Conservation (phyloP, 2,329 filamentous ascomycete genomes). For the Trematosphaeria pertusa region DNA sequence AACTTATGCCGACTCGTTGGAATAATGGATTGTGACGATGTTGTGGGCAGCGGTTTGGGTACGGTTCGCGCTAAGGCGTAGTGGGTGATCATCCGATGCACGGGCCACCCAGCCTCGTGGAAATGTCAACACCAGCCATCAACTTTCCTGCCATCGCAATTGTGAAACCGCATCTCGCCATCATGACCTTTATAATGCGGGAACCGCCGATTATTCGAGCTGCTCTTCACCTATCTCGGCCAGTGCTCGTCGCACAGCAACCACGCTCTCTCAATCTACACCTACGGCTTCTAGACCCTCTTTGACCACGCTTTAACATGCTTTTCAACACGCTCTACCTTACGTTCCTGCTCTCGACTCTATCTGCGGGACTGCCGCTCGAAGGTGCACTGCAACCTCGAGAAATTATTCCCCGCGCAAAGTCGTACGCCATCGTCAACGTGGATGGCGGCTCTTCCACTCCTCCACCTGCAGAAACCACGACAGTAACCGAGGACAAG, state of each 20-base stretch:
- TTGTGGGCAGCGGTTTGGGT: too few relatives aligned
- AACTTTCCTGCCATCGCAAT: constrained; percentile 36
- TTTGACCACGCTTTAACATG: constrained; percentile 31
- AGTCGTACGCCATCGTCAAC: constrained; percentile 49
- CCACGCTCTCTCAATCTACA: constrained; percentile 13
- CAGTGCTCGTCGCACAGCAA: constrained; percentile 16
- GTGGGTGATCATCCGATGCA: too few relatives aligned
- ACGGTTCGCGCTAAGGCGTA: too few relatives aligned
- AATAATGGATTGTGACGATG: too few relatives aligned
- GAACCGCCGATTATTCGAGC: constrained; percentile 17
- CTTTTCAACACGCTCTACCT: constrained; percentile 30
- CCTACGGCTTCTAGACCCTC: constrained; percentile 11
- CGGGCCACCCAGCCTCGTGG: constrained; percentile 27
- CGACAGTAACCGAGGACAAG: constrained; percentile 27
- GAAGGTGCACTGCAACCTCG: constrained; percentile 22
- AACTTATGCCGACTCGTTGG: too few relatives aligned
- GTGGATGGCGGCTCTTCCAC: constrained; percentile 46
- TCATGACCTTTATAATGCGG: constrained; percentile 27
- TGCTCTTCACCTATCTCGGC: constrained; percentile 13
- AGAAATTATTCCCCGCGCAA: constrained; percentile 31
- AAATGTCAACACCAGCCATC: constrained; percentile 33
- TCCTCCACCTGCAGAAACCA: constrained; percentile 23
- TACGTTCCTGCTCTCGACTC: constrained; percentile 28
- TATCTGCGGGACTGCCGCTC: constrained; percentile 35
- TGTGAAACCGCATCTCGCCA: constrained; percentile 20